A percentile compares a stretch with the other conserved stretches of the same genome.
Conservation (phyloP, 441 rosid species). For the Pelargonium myrrhifolium region DNA sequence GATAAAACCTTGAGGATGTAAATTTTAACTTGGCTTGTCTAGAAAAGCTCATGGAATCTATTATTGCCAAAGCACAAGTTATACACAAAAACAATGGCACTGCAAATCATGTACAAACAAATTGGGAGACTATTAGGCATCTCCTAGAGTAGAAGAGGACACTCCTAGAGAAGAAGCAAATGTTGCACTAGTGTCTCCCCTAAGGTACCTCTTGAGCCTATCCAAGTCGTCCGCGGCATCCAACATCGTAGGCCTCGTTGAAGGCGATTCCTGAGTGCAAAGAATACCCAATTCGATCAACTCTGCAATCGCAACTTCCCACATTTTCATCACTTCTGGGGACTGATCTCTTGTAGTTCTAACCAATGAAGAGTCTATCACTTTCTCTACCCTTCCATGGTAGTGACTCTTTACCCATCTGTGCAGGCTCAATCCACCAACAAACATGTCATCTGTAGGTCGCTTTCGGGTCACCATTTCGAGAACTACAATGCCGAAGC, state of each 20-base stretch:
- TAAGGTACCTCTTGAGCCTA: constrained; percentile 45
- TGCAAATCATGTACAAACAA: constrained; percentile 9
- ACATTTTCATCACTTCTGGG: constrained; percentile 37
- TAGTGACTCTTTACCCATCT: constrained; percentile 37
- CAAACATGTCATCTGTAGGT: constrained; percentile 34
- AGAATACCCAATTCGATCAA: constrained; percentile 49
- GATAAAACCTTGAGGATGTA: too few species aligned
- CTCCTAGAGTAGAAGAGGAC: constrained; percentile 38
- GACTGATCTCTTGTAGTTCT: constrained; percentile 35
- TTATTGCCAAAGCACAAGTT: neutral
- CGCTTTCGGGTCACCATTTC: constrained; percentile 38
- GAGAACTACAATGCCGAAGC: constrained; percentile 20
- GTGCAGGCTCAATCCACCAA: constrained; percentile 28
- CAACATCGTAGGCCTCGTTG: constrained; percentile 51
- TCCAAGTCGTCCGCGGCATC: constrained; percentile 52
- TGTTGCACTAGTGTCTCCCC: constrained; percentile 38
- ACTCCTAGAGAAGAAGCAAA: constrained; percentile 48
- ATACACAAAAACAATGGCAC: neutral
- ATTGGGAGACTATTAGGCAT: constrained; percentile 19
- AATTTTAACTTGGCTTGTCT: too few species aligned
- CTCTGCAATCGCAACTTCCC: constrained; percentile 43
- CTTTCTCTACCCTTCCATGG: constrained; percentile 33
- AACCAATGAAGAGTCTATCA: constrained; percentile 36
- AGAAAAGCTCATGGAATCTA: too few species aligned
- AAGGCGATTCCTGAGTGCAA: constrained; percentile 48